phyloP scores from a whole-genome alignment of 2,329 filamentous ascomycete species.

The Ophiostoma triangulosporum region DNA sequence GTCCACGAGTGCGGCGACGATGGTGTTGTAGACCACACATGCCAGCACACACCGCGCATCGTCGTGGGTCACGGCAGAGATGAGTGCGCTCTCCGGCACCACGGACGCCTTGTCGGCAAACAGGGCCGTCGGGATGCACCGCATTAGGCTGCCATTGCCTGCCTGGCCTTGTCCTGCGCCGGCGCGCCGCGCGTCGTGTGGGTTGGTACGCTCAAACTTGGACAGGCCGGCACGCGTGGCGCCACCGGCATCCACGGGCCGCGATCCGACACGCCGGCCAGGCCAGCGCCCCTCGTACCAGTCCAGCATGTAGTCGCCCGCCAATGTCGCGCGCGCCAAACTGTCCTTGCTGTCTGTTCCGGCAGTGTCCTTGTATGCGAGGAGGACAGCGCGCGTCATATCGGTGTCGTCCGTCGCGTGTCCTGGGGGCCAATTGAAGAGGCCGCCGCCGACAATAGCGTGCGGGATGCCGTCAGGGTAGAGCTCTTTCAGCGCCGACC shows the following conservation, averaged over 20 bases:
- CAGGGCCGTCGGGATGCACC: slow-evolving; percentile 31
- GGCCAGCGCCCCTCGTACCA: slow-evolving; percentile 33
- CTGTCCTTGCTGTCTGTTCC: slow-evolving; percentile 13
- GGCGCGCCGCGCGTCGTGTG: slow-evolving; percentile 18
- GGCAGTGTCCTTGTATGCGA: slow-evolving; percentile 25
- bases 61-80: slow-evolving; percentile 28
- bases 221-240: slow-evolving; percentile 25
- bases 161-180: slow-evolving; percentile 27
- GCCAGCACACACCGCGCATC: slow-evolving; percentile 23
- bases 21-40: slow-evolving; percentile 28
- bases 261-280: slow-evolving; percentile 19
- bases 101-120: slow-evolving; percentile 21
- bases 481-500: slow-evolving; percentile 19
- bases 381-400: slow-evolving; percentile 30
- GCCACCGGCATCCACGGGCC: slow-evolving; percentile 26
- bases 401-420: slow-evolving; percentile 36
- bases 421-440: slow-evolving; percentile 28
- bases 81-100: slow-evolving; percentile 21
- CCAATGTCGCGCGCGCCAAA: slow-evolving; percentile 18
- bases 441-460: slow-evolving; percentile 31
- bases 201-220: slow-evolving; percentile 16
- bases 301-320: slow-evolving; percentile 26
- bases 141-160: slow-evolving; percentile 35
- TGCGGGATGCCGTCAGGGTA: slow-evolving; percentile 27
- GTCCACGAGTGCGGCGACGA: slow-evolving; percentile 22